A percentile compares a stretch with the other conserved stretches of the same genome.
Conservation (phyloP, 352 stramenopile genomes). For the Globisporangium solare region DNA sequence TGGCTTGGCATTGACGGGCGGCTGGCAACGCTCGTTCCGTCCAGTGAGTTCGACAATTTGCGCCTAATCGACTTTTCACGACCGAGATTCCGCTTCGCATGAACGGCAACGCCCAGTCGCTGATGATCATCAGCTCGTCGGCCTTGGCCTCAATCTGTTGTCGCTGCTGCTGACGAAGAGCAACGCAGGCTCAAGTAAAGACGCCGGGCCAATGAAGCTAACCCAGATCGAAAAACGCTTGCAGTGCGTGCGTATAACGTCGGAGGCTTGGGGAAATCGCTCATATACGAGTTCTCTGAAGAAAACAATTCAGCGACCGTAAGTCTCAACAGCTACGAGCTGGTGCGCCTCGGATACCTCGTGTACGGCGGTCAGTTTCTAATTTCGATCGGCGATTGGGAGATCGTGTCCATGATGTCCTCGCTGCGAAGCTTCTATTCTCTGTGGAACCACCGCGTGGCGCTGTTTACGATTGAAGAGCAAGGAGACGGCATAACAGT, state of each 20-base stretch:
- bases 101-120: background rate
- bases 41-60: background rate
- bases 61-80: constrained; percentile 1
- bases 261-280: no score
- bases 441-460: constrained; percentile 14
- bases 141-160: no score
- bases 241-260: no score
- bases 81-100: background rate
- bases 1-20: constrained; percentile 3
- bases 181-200: no score
- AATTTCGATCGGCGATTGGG: constrained; percentile 12
- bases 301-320: no score
- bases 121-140: no score
- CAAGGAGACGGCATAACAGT: no score
- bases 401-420: background rate
- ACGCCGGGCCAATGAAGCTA: no score
- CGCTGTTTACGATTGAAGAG: no score
- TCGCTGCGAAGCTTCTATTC: constrained; percentile 5
- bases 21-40: background rate
- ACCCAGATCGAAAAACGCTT: no score
- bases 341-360: constrained; percentile 15
- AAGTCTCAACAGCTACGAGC: constrained; percentile 14
- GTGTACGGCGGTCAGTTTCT: constrained; percentile 10
- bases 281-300: no score
- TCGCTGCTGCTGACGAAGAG: no score